phyloP scores from a whole-genome alignment of 2,329 filamentous ascomycete species.

The Pseudogymnoascus verrucosus region DNA sequence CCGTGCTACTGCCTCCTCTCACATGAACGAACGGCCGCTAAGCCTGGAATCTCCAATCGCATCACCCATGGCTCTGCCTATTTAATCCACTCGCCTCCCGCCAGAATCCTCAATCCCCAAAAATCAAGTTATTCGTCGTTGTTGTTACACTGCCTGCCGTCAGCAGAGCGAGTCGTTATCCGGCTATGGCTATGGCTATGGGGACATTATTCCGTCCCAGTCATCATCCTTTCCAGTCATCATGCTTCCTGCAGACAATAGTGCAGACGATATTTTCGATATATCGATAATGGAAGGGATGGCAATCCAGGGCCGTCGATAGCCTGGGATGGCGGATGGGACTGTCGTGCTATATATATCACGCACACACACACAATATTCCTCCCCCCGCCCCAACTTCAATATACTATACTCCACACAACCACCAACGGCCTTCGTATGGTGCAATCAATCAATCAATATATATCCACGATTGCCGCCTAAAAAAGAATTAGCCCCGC shows the following conservation, averaged over 20 bases:
- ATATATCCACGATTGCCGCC: constrained; percentile 6
- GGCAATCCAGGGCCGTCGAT: not conserved
- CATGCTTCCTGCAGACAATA: not conserved
- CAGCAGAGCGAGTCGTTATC: not conserved
- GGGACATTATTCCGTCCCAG: not conserved
- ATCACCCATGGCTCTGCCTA: not conserved
- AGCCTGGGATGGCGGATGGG: not conserved
- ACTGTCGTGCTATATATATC: constrained; percentile 1
- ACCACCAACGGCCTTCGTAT: not conserved
- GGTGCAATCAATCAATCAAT: not conserved
- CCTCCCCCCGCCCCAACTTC: not conserved
- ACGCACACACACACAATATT: not conserved
- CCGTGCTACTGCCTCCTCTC: not conserved
- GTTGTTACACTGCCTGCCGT: not conserved
- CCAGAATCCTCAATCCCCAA: not conserved
- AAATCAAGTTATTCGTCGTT: constrained; percentile 1
- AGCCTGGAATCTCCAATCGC: not conserved
- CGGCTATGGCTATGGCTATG: not conserved
- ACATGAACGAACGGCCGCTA: not conserved
- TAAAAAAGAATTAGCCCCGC: constrained; percentile 1
- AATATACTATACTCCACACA: not conserved
- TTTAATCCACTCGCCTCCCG: constrained; percentile 5
- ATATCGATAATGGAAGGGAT: not conserved
- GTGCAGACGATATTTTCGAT: not conserved
- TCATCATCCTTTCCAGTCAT: not conserved